Conservation (phyloP, 2,329 filamentous ascomycete species). For the Aschersonia sp. region DNA sequence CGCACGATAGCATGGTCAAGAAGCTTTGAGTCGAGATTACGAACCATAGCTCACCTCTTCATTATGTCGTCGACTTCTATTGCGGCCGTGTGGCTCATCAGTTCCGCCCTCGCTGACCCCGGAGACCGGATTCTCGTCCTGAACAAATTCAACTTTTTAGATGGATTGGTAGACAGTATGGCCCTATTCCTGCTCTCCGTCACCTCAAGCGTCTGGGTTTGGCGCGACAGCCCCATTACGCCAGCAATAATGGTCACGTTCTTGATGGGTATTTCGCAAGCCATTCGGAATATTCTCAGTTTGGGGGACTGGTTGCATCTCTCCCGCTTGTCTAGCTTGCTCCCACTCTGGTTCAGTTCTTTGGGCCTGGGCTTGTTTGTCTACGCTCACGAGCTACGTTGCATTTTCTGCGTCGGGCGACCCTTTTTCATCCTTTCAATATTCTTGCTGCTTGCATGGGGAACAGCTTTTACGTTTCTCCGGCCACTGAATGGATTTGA, state of each 20-base stretch:
- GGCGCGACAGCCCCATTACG: conserved; percentile 28
- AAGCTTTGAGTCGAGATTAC: conserved; percentile 31
- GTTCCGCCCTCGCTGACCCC: conserved; percentile 13
- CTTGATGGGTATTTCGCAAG: conserved; percentile 22
- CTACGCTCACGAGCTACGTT: conserved; percentile 27
- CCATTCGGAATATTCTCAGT: conserved; percentile 18
- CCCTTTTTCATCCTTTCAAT: conserved; percentile 24
- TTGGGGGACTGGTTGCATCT: conserved; percentile 32
- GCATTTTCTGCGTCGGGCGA: conserved; percentile 27
- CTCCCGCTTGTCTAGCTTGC: conserved; percentile 18
- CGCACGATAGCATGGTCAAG: conserved; percentile 35
- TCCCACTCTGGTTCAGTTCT: conserved; percentile 23
- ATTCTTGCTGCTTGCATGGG: conserved; percentile 19
- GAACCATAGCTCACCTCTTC: conserved; percentile 27
- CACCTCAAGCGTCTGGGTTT: conserved; percentile 29
- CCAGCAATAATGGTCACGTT: conserved; percentile 28
- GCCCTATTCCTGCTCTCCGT: conserved; percentile 28
- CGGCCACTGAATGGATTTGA: conserved; percentile 14
- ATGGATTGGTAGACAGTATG: conserved; percentile 32
- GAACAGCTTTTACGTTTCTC: conserved; percentile 20
- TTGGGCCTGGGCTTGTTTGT: conserved; percentile 27
- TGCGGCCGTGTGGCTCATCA: conserved; percentile 20
- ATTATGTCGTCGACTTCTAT: conserved; percentile 23
- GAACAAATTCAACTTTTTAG: conserved; percentile 31
- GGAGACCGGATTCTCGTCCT: conserved; percentile 15